These are phyloP conservation scores for Lepidium campestre DNA, from an alignment of 441 rosid species.

Conservation along the genomic window DNA sequence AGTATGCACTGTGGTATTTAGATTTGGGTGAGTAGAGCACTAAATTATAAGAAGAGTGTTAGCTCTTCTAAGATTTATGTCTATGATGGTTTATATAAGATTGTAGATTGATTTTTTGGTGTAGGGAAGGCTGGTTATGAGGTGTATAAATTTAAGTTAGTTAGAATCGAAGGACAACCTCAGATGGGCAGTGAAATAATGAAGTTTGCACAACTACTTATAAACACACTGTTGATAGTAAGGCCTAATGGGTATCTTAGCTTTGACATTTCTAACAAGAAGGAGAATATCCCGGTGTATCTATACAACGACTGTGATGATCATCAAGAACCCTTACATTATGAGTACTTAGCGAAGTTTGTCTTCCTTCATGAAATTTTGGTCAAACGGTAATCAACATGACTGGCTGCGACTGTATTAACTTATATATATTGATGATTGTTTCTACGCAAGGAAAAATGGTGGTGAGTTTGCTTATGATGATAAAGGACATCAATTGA, in stretches of 20 bases:
- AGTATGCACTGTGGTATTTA: conserved; percentile 78
- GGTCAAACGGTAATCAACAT: conserved; percentile 26
- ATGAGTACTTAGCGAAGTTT: conserved; percentile 54
- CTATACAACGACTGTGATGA: conserved; percentile 73
- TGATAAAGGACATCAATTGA: conserved; percentile 48
- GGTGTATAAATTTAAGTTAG: conserved; percentile 59
- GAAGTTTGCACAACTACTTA: conserved; percentile 53
- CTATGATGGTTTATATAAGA: conserved; percentile 64
- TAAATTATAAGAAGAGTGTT: conserved; percentile 45
- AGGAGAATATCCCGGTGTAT: conserved; percentile 55
- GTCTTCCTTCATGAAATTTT: conserved; percentile 43
- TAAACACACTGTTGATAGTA: conserved; percentile 37
- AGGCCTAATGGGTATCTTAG: conserved; percentile 67
- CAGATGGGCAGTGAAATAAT: conserved; percentile 67
- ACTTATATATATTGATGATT: conserved; percentile 53
- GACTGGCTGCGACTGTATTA: conserved; percentile 55
- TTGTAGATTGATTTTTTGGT: conserved; percentile 59
- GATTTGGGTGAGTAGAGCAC: conserved; percentile 70
- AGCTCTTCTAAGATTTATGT: conserved; percentile 58
- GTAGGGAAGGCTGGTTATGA: conserved; percentile 79
- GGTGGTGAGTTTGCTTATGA: conserved; percentile 82
- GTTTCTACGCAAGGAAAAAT: conserved; percentile 69
- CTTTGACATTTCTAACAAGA: conserved; percentile 55
- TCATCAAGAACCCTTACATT: conserved; percentile 56
- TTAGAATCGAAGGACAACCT: conserved; percentile 69